Percentiles rank a stretch among this genome's conserved stretches.
These are phyloP conservation scores for Colletotrichum lindemuthianum DNA, from an alignment of 2,329 filamentous ascomycete species.

Conservation along the genomic window DNA sequence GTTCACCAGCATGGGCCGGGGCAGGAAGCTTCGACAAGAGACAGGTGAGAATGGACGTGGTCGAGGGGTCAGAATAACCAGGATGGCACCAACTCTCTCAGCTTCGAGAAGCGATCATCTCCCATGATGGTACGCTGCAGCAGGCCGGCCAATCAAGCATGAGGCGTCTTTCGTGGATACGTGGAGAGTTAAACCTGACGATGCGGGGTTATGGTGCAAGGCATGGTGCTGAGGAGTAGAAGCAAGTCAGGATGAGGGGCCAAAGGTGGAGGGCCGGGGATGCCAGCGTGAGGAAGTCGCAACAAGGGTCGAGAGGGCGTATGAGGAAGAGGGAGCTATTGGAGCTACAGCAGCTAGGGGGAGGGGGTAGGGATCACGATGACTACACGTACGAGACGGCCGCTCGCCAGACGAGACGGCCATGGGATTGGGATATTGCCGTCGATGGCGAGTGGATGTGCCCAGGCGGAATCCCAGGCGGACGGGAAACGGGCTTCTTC, in stretches of 20 bases:
- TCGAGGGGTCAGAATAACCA: constrained; percentile 5
- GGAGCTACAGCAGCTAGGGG: background rate
- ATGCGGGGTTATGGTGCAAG: constrained; percentile 27
- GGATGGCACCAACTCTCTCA: constrained; percentile 16
- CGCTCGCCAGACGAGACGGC: background rate
- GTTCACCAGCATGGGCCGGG: constrained; percentile 24
- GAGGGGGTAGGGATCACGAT: constrained; percentile 15
- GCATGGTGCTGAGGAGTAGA: constrained; percentile 3
- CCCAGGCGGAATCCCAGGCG: constrained; percentile 13
- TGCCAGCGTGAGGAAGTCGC: background rate
- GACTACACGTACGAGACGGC: constrained; percentile 8
- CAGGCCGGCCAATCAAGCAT: constrained; percentile 23
- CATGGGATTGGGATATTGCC: constrained; percentile 20
- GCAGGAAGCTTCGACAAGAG: constrained; percentile 26
- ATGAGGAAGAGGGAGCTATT: background rate
- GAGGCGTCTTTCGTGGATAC: constrained; percentile 26
- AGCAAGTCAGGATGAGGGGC: constrained; percentile 14
- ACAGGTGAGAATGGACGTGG: background rate
- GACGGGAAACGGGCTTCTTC: constrained; percentile 28
- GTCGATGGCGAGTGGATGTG: background rate
- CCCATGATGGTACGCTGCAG: constrained; percentile 29
- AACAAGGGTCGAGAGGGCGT: background rate
- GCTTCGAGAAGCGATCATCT: constrained; percentile 26
- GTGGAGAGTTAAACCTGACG: constrained; percentile 30
- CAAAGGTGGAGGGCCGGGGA: constrained; percentile 13